A percentile compares a stretch with the other conserved stretches of the same genome.
Conservation (phyloP, 1,284 basidiomycete genomes). For the Flammula alnicola region DNA sequence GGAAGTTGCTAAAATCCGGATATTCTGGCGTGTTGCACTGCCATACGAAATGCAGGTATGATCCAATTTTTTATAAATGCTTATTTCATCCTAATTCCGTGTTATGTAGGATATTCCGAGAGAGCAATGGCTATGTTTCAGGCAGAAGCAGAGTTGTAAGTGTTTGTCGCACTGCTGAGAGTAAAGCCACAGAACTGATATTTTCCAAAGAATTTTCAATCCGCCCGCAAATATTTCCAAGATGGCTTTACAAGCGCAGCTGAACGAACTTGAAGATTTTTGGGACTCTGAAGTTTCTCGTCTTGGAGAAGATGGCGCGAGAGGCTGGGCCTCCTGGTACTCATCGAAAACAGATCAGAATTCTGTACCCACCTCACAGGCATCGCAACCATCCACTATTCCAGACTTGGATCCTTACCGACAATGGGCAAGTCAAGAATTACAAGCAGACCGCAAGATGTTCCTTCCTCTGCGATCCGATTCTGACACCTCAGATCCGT, state of each 20-base stretch:
- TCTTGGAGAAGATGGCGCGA: conserved; percentile 61
- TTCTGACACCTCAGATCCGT: conserved; percentile 74
- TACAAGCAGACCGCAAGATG: conserved; percentile 45
- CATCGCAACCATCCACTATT: conserved; percentile 10
- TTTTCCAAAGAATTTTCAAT: conserved; percentile 52
- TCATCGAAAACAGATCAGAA: conserved; percentile 37
- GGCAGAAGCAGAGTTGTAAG: conserved; percentile 78
- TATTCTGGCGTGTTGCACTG: conserved; percentile 75
- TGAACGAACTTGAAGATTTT: conserved; percentile 70
- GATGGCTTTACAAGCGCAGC: conserved; percentile 47
- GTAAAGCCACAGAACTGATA: conserved; percentile 7
- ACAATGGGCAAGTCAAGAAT: conserved; percentile 73
- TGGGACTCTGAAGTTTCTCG: conserved; percentile 78
- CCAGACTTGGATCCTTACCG: conserved; percentile 64
- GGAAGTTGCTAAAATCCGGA: conserved; percentile 62
- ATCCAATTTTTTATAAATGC: conserved; percentile 1
- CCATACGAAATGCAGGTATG: conserved; percentile 79
- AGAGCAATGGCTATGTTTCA: conserved; percentile 76
- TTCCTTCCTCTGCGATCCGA: conserved; percentile 62
- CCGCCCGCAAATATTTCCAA: conserved; percentile 47
- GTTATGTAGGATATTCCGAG: conserved; percentile 56
- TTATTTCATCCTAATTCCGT: conserved; percentile 14
- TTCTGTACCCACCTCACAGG: conserved; percentile 15
- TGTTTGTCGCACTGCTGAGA: conserved; percentile 14
- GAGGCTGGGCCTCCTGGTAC: conserved; percentile 68